Percentiles rank a stretch among this genome's conserved stretches.
Conservation (phyloP, 164 flowering plant genomes). For the Umbilicus rupestris region DNA sequence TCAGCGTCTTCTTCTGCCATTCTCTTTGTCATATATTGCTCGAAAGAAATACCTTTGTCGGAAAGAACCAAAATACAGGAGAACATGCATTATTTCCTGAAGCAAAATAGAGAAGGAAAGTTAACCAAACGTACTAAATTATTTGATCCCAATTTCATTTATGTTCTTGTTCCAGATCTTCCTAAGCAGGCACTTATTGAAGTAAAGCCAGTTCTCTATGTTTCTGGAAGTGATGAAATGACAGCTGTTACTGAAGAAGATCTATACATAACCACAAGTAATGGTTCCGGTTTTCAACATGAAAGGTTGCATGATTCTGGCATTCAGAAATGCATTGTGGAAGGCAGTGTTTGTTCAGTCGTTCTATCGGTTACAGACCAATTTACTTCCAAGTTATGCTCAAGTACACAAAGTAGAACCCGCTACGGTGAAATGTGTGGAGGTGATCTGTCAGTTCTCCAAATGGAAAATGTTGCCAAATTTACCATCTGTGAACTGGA, state of each 20-base stretch:
- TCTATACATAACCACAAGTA: constrained; percentile 8
- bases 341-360: constrained; percentile 43
- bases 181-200: constrained; percentile 95
- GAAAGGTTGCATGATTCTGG: constrained; percentile 58
- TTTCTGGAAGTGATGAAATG: constrained; percentile 26
- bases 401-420: constrained; percentile 18
- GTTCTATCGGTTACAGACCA: constrained; percentile 39
- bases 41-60: constrained; percentile 28
- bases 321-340: constrained; percentile 48
- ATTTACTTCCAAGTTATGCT: constrained; percentile 35
- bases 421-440: constrained; percentile 11
- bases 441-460: constrained; percentile 19
- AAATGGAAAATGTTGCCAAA: constrained; percentile 41
- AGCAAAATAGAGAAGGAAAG: constrained; percentile 21
- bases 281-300: constrained; percentile 50
- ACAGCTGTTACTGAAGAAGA: constrained; percentile 18
- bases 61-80: constrained; percentile 41
- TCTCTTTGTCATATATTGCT: constrained; percentile 63
- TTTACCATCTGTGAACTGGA: constrained; percentile 73
- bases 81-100: constrained; percentile 28
- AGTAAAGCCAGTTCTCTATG: constrained; percentile 71
- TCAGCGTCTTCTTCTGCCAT: constrained; percentile 64
- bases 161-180: constrained; percentile 68
- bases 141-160: constrained; percentile 42
- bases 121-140: constrained; percentile 20